A percentile compares a stretch with the other conserved stretches of the same genome.
phyloP scores from a whole-genome alignment of 768 basidiomycete species.

The Paxillus involutus region DNA sequence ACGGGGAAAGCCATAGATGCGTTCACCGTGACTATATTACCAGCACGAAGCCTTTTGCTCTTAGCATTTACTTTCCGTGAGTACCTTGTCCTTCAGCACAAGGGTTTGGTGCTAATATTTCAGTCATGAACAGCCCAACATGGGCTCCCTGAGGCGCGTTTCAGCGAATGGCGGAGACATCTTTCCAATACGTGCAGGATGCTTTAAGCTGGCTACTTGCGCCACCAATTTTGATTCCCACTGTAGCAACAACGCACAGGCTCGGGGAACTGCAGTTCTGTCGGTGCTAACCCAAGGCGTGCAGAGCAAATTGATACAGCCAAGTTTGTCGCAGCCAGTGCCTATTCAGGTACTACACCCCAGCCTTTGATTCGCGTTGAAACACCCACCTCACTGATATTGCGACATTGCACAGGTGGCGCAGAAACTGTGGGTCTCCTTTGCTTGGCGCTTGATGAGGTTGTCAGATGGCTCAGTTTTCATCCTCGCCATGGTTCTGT shows the following conservation, averaged over 20 bases:
- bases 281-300: background rate
- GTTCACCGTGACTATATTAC: background rate
- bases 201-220: too few relatives aligned
- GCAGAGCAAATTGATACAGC: background rate
- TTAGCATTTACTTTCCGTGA: background rate
- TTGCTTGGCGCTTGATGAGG: background rate
- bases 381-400: background rate
- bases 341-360: background rate
- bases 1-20: conserved; percentile 13
- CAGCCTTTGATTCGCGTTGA: too few relatives aligned
- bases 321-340: background rate
- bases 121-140: background rate
- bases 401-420: background rate
- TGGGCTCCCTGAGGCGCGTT: background rate
- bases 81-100: background rate
- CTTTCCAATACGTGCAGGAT: background rate
- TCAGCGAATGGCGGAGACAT: background rate
- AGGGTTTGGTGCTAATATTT: background rate
- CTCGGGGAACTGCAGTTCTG: background rate
- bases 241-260: background rate
- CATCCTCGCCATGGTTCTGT: background rate
- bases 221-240: background rate
- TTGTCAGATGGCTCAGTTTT: background rate
- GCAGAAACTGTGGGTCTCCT: conserved; percentile 2
- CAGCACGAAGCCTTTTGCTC: background rate